phyloP scores from a whole-genome alignment of 352 stramenopile genomes.

The Phytophthora pseudosyringae region DNA sequence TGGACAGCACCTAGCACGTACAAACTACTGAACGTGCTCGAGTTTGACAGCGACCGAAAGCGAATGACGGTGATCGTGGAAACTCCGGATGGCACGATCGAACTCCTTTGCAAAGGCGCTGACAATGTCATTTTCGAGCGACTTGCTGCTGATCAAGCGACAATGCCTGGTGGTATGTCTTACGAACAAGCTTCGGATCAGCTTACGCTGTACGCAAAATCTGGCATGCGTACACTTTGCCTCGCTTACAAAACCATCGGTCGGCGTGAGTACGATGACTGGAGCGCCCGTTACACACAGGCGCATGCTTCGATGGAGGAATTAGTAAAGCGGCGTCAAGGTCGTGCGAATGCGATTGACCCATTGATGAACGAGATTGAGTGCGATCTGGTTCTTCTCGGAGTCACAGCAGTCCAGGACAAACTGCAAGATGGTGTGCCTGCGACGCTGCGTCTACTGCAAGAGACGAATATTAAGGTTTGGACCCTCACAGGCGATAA shows the following conservation, averaged over 20 bases:
- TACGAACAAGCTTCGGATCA: slow-evolving; percentile 47
- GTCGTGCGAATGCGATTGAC: slow-evolving; percentile 72
- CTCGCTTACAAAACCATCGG: slow-evolving; percentile 71
- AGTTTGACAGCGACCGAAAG: slow-evolving; percentile 98
- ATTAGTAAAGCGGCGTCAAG: slow-evolving; percentile 72
- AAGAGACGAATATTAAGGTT: slow-evolving; percentile 93
- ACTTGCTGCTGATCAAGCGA: slow-evolving; percentile 43
- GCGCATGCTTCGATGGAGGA: slow-evolving; percentile 74
- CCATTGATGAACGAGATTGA: slow-evolving; percentile 87
- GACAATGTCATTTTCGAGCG: slow-evolving; percentile 86
- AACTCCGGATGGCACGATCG: slow-evolving; percentile 57
- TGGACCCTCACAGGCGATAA: slow-evolving; percentile 97
- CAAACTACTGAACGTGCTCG: slow-evolving; percentile 93
- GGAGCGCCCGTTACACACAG: slow-evolving; percentile 61
- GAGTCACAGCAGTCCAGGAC: slow-evolving; percentile 94
- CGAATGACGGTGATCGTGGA: slow-evolving; percentile 97
- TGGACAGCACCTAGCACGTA: slow-evolving; percentile 61
- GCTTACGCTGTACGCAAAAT: slow-evolving; percentile 69
- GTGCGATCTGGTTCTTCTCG: slow-evolving; percentile 75
- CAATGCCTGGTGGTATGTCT: slow-evolving; percentile 26
- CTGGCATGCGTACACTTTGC: slow-evolving; percentile 82
- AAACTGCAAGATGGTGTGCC: slow-evolving; percentile 93
- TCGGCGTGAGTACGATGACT: slow-evolving; percentile 55
- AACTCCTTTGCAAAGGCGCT: slow-evolving; percentile 80
- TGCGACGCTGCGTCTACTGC: slow-evolving; percentile 83